Conservation (phyloP, 2,329 filamentous ascomycete genomes). For the Pestalotiopsis sp. region DNA sequence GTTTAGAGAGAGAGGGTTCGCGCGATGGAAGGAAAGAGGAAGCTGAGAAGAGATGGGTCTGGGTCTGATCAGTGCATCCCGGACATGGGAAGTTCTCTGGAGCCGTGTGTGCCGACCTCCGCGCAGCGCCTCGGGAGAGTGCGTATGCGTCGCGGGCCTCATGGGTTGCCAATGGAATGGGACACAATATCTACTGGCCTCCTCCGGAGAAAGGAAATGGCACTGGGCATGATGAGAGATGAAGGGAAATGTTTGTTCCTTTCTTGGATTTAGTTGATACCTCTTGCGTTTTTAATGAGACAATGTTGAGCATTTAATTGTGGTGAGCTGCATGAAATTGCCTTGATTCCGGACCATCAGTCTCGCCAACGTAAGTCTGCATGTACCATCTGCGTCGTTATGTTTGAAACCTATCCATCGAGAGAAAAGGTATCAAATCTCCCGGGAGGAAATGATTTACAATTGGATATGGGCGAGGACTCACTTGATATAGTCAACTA, state of each 20-base stretch:
- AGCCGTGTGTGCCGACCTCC: no score
- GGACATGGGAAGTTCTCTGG: no score
- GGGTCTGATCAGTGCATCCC: background rate
- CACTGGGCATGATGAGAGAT: background rate
- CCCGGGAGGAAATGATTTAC: no score
- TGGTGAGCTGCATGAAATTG: conserved; percentile 48
- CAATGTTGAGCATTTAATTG: conserved; percentile 19
- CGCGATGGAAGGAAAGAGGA: background rate
- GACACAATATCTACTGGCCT: background rate
- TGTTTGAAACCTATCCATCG: no score
- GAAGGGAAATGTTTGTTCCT: background rate
- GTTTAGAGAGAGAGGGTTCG: background rate
- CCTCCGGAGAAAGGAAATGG: background rate
- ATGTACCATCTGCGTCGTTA: no score
- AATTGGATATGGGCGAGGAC: no score
- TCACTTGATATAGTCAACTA: no score
- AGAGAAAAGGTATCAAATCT: no score
- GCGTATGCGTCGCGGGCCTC: no score
- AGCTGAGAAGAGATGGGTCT: background rate
- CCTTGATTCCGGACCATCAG: no score
- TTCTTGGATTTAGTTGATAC: conserved; percentile 8
- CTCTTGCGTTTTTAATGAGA: background rate
- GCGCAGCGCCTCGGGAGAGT: no score
- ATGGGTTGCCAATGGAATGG: background rate
- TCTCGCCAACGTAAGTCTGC: no score